phyloP scores from a whole-genome alignment of 352 stramenopile genomes.

The Aphanomyces cochlioides region DNA sequence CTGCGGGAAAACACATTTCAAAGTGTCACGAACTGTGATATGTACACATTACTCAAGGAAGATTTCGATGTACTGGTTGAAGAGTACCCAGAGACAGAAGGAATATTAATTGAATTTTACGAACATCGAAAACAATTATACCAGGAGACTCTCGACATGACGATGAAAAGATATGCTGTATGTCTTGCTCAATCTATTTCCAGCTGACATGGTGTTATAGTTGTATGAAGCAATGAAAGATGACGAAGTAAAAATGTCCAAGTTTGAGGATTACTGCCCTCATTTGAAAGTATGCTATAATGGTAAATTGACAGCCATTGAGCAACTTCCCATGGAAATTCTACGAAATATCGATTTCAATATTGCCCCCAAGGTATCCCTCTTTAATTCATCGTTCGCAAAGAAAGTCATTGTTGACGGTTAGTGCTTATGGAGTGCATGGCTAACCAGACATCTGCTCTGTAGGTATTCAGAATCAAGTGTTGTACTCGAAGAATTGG shows the following conservation, averaged over 20 bases:
- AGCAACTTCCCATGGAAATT: slow-evolving; percentile 25
- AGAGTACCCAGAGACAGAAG: slow-evolving; percentile 69
- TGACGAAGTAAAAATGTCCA: slow-evolving; percentile 10
- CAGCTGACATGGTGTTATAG: neutral
- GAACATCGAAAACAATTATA: slow-evolving; percentile 57
- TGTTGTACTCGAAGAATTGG: neutral
- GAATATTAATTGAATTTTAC: slow-evolving; percentile 56
- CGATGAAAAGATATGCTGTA: slow-evolving; percentile 22
- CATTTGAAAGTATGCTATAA: slow-evolving; percentile 19
- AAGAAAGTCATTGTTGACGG: slow-evolving; percentile 24
- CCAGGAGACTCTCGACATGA: slow-evolving; percentile 33
- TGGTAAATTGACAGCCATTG: slow-evolving; percentile 25
- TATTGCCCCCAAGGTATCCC: slow-evolving; percentile 14
- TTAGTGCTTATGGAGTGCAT: neutral
- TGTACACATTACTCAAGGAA: slow-evolving; percentile 75
- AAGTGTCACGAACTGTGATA: slow-evolving; percentile 61
- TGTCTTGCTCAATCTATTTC: neutral
- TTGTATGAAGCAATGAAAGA: slow-evolving; percentile 26
- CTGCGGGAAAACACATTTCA: slow-evolving; percentile 73
- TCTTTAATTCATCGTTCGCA: slow-evolving; percentile 27
- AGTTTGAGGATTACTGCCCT: slow-evolving; percentile 24
- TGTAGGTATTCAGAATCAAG: slow-evolving; percentile 17
- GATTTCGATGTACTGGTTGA: slow-evolving; percentile 78
- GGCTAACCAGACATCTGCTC: too few relatives aligned
- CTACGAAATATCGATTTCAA: slow-evolving; percentile 15